Base-by-base conservation (phyloP, 2,329 filamentous ascomycete genomes). In the Sclerotinia nivalis region DNA sequence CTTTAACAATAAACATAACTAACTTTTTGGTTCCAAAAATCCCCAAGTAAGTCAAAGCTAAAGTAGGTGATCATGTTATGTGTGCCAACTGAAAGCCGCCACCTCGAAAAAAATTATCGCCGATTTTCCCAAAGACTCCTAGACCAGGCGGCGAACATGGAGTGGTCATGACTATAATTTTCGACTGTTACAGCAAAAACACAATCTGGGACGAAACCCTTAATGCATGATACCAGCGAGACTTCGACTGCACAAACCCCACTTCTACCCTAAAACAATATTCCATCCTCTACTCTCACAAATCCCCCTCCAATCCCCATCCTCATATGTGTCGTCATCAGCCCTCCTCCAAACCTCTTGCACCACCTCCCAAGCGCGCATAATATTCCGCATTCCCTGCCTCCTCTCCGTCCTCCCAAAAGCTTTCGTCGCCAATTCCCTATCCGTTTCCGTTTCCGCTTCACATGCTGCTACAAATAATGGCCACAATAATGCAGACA, bases 371-470 rank as follows among this genome's bases (percentile, higher is more conserved):
- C 87, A 88, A 9, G 87, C 85, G 70, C 86, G 82, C 72, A 84
- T 83, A 69, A 90, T 89, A 73, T 90, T 90, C 15, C 83, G 84
- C 88, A 90, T 90, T 31, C 88, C 88, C 76, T 90, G 88, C 25
- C 87, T 79, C 66, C 80, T 82, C 68, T 86, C 84, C 13, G 89
- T 81, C 4, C 83, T 84, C 4, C 78, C 76, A 74, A 90, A 89
- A 0, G 86, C 81, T 69, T 81, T 80, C 25, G 81, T 77, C 7
- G 87, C 86, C 28, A 87, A 77, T 9, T 80, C 80, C 22, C 87
- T 80, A 74, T 90, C 87, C 15, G 79, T 80, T 2, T 77, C 73
- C 25, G 77, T 81, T 15, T 82, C 79, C 0, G 87, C 87, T 76
- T 90, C 88, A 75, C 87, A 89, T 1, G 86, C 84, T 2, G 87